Evolutionary conservation across 495 filamentous ascomycete genomes (phyloP).

Genomic region (Penicillium steckii): DNA sequence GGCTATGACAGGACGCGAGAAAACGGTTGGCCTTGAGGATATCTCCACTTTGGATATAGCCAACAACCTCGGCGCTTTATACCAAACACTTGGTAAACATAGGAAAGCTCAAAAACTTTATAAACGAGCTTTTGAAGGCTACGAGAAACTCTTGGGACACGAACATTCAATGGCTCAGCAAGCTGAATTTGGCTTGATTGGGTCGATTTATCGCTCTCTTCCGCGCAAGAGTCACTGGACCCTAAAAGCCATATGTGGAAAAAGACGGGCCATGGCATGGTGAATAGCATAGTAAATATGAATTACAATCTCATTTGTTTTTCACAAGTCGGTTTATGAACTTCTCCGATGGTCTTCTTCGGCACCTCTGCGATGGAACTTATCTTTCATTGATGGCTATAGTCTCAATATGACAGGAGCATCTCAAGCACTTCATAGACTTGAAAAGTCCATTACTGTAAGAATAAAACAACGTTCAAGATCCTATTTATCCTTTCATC

Average conservation of each 20-base stretch:
- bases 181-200: background rate
- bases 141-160: background rate
- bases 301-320: no score
- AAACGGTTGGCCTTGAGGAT: background rate
- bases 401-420: no score
- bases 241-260: background rate
- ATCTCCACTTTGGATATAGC: constrained; percentile 2
- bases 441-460: no score
- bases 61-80: background rate
- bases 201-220: background rate
- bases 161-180: background rate
- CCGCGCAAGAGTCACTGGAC: background rate
- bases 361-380: no score
- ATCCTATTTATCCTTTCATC: no score
- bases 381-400: no score
- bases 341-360: background rate
- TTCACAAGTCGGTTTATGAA: no score
- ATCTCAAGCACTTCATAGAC: no score
- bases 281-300: background rate
- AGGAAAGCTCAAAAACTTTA: background rate
- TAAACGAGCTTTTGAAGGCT: background rate
- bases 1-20: background rate
- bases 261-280: background rate
- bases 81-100: background rate
- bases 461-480: no score